These are phyloP conservation scores for Penicillium malachiteum DNA, from an alignment of 495 filamentous ascomycete genomes.

Conservation along the genomic window DNA sequence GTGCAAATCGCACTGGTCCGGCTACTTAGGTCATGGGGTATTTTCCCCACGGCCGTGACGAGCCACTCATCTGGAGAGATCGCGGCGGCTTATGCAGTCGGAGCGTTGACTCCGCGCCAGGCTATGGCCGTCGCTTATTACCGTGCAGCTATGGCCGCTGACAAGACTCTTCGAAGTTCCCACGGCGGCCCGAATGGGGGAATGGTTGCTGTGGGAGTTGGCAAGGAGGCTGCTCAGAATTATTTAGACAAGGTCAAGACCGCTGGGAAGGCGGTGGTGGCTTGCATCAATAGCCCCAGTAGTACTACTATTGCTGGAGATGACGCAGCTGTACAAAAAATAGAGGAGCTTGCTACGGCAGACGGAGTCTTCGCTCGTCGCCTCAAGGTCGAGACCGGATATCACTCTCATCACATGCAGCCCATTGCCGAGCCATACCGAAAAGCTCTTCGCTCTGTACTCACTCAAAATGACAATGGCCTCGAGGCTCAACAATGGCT, in stretches of 20 bases:
- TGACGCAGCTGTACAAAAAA: constrained; percentile 34
- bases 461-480: no score
- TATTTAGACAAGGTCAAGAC: no score
- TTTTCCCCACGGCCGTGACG: constrained; percentile 23
- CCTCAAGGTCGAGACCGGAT: constrained; percentile 54
- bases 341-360: neutral
- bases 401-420: constrained; percentile 48
- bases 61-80: constrained; percentile 41
- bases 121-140: constrained; percentile 15
- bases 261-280: constrained; percentile 25
- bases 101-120: constrained; percentile 12
- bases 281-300: constrained; percentile 46
- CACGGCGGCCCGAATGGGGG: no score
- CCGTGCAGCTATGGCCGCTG: constrained; percentile 3
- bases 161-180: no score
- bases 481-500: no score
- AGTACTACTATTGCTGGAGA: constrained; percentile 43
- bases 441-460: no score
- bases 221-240: no score
- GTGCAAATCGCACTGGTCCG: constrained; percentile 12
- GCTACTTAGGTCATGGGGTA: neutral
- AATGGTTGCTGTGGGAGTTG: no score
- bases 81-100: constrained; percentile 33
- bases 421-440: neutral
- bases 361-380: constrained; percentile 1